A percentile compares a stretch with the other conserved stretches of the same genome.
Conservation (phyloP, 495 filamentous ascomycete genomes). For the Terfezia claveryi region DNA sequence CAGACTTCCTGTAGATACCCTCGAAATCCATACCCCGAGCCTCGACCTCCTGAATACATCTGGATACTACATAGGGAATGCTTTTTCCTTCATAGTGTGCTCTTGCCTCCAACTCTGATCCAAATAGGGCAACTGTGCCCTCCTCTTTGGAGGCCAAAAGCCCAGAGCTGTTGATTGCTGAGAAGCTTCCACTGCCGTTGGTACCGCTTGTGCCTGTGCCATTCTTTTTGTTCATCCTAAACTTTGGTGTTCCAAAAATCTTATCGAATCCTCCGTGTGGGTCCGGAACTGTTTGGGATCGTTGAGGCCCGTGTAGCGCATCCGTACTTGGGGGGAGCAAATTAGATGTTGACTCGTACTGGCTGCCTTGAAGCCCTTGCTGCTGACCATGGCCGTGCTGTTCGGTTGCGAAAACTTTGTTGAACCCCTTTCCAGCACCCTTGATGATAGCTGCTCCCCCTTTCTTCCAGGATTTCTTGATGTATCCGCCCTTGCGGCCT, state of each 20-base stretch:
- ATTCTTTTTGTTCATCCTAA: conserved; percentile 8
- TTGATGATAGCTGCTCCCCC: conserved; percentile 81
- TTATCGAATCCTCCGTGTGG: conserved; percentile 13
- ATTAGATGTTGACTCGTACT: conserved; percentile 20
- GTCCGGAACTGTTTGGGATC: conserved; percentile 11
- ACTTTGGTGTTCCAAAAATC: conserved; percentile 18
- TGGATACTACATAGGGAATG: conserved; percentile 73
- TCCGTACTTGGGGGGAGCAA: conserved; percentile 23
- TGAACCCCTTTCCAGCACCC: conserved; percentile 79
- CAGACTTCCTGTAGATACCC: conserved; percentile 95
- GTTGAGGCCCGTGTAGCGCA: conserved; percentile 24
- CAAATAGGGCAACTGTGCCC: conserved; percentile 42
- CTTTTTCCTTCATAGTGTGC: conserved; percentile 74
- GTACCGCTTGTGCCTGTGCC: conserved; percentile 1
- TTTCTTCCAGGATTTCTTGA: conserved; percentile 97
- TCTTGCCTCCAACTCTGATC: conserved; percentile 67
- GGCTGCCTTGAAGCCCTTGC: conserved; percentile 27
- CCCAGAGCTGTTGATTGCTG: background rate
- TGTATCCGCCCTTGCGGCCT: conserved; percentile 14
- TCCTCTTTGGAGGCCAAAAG: background rate
- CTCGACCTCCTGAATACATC: conserved; percentile 96
- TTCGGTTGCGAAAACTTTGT: conserved; percentile 24
- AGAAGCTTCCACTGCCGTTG: background rate
- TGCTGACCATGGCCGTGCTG: conserved; percentile 23
- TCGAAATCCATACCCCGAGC: conserved; percentile 92